These are phyloP conservation scores for Lithospermum erythrorhizon DNA, from an alignment of 257 asterid species.

Conservation along the genomic window DNA sequence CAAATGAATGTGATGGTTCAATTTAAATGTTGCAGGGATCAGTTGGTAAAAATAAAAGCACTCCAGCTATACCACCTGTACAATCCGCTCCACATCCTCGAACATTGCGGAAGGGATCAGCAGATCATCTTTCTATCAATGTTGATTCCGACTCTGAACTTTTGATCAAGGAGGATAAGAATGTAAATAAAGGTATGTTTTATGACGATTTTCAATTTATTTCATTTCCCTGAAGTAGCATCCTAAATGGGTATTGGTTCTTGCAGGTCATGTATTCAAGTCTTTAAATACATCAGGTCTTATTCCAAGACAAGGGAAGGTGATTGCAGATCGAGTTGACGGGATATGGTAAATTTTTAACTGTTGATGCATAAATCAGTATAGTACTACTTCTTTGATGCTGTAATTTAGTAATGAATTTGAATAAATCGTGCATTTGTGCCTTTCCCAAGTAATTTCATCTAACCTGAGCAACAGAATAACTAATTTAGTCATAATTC, in stretches of 20 bases:
- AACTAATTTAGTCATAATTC: neutral
- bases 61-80: constrained; percentile 24
- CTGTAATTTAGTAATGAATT: constrained; percentile 2
- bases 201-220: neutral
- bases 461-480: too few species aligned
- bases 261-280: constrained; percentile 79
- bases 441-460: too few species aligned
- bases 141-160: constrained; percentile 74
- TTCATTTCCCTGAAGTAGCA: neutral
- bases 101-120: constrained; percentile 75
- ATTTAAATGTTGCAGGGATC: constrained; percentile 44
- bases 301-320: constrained; percentile 86
- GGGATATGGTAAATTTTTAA: constrained; percentile 65
- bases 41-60: constrained; percentile 34
- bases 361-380: neutral
- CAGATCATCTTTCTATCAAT: constrained; percentile 76
- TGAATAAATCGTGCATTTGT: neutral
- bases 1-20: neutral
- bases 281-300: constrained; percentile 72
- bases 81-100: constrained; percentile 81
- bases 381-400: neutral
- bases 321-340: constrained; percentile 75
- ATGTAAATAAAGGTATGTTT: constrained; percentile 73
- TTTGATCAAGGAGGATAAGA: constrained; percentile 46
- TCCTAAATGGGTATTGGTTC: constrained; percentile 10